A percentile compares a stretch with the other conserved stretches of the same genome.
phyloP scores from a whole-genome alignment of 768 basidiomycete species.

The Naganishia friedmannii region DNA sequence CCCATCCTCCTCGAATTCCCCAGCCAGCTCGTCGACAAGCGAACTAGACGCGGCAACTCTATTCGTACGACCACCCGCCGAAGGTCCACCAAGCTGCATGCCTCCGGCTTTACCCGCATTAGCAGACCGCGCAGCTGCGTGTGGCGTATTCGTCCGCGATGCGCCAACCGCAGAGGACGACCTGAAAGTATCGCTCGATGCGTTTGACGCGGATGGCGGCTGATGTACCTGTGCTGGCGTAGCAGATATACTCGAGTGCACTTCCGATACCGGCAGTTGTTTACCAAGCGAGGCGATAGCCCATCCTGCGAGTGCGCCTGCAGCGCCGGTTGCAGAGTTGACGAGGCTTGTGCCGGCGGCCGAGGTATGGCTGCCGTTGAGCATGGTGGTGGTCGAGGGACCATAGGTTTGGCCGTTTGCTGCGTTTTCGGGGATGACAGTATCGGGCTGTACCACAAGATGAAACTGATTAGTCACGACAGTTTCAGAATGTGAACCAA shows the following conservation, averaged over 20 bases:
- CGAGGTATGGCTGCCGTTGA: conserved; percentile 38
- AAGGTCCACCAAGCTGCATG: conserved; percentile 68
- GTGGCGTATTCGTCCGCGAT: conserved; percentile 29
- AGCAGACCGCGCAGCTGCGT: conserved; percentile 20
- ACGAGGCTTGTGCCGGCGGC: conserved; percentile 56
- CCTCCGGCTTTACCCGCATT: conserved; percentile 55
- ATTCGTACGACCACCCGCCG: conserved; percentile 37
- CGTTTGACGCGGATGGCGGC: conserved; percentile 1
- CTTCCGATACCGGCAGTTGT: conserved; percentile 69
- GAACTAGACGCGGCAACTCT: conserved; percentile 35
- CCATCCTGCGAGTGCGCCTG: conserved; percentile 90
- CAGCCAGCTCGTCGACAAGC: conserved; percentile 56
- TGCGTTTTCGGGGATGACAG: conserved; percentile 52
- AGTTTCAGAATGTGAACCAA: background rate
- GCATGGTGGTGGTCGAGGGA: conserved; percentile 47
- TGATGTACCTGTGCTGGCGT: conserved; percentile 43
- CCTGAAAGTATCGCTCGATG: background rate
- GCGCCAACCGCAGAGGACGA: conserved; percentile 19
- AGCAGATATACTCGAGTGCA: conserved; percentile 65
- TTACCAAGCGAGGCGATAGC: conserved; percentile 85
- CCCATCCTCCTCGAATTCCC: conserved; percentile 51
- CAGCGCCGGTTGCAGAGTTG: conserved; percentile 84
- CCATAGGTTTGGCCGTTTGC: conserved; percentile 34
- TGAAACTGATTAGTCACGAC: background rate
- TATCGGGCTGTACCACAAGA: conserved; percentile 58